Evolutionary conservation across 306 rosid species (phyloP), one percentile per base, ranked within the genome.

Genomic region (Cicer yamashitae): DNA sequence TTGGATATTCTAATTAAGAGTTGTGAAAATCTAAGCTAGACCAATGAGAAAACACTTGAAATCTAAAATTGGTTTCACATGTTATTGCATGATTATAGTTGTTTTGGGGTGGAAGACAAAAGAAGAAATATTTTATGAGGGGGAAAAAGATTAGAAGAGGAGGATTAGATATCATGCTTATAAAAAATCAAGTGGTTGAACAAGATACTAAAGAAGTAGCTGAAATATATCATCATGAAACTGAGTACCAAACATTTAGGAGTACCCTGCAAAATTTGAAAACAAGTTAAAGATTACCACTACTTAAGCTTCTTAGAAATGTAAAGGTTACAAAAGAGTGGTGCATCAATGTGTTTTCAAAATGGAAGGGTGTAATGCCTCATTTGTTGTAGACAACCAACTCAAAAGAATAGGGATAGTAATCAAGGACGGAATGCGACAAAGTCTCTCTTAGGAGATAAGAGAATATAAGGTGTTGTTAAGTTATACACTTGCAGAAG

Each of bases 401-500:
- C 22, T 50, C 66, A 10, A 22, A 54, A 30, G 52, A 54, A 52
- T 71, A 7, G 8, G 12, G 22, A 18, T 54, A 56, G 10, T 41
- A 66, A 43, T n/a, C 10, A 22, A 8, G 18, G 54, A 71, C 57
- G 67, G n/a, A 38, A 56, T 18, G 34, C 0, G 9, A 73, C 60
- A 10, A 45, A 44, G 67, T 57, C 50, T 71, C 75, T 39, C 30
- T 22, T 6, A 74, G 17, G 58, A 14, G 39, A 48, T 17, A 39
- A 1, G 61, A 37, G 62, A 73, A 47, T 18, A 15, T 61, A 54
- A 46, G 54, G 50, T 73, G 57, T 39, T 79, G 45, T 45, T 7
- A 45, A 53, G 44, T 53, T 59, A 51, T 14, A 75, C 25, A 75
- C 25, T 10, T 77, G 18, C 48, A 7, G 59, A 65, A 68, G 60